Conservation (phyloP, 2,329 filamentous ascomycete genomes). For the Aspergillus neoniger region DNA sequence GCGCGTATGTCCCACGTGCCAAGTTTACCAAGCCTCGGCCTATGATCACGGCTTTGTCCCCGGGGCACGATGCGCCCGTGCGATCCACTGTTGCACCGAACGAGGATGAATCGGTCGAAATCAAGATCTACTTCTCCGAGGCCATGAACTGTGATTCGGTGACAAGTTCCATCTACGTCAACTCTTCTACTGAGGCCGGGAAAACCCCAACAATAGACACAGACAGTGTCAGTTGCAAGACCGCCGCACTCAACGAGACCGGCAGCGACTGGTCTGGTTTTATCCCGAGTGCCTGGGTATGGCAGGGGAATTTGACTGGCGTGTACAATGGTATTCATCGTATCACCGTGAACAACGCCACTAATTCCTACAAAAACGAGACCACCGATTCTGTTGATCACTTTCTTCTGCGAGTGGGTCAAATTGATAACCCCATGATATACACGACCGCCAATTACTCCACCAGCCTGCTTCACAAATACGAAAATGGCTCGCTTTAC, state of each 20-base stretch:
- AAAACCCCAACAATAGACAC: constrained; percentile 46
- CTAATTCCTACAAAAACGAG: constrained; percentile 43
- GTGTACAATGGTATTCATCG: constrained; percentile 63
- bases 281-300: constrained; percentile 57
- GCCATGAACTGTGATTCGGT: constrained; percentile 61
- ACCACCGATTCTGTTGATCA: constrained; percentile 55
- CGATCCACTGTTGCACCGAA: constrained; percentile 47
- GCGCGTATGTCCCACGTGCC: constrained; percentile 57
- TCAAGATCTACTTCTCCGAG: constrained; percentile 60
- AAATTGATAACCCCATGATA: constrained; percentile 59
- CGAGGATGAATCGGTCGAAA: constrained; percentile 45
- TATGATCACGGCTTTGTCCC: constrained; percentile 60
- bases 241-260: constrained; percentile 33
- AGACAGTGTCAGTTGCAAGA: constrained; percentile 48
- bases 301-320: constrained; percentile 53
- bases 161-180: constrained; percentile 50
- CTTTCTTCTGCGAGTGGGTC: constrained; percentile 62
- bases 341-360: constrained; percentile 57
- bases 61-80: constrained; percentile 61
- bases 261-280: constrained; percentile 47
- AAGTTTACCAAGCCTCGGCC: constrained; percentile 55
- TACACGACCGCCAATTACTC: constrained; percentile 63
- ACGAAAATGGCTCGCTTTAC: constrained; percentile 45
- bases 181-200: constrained; percentile 54
- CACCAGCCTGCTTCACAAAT: constrained; percentile 50